Evolutionary conservation across 371 early-diverging fungal genomes (phyloP), one percentile per base, ranked within the genome.

Genomic region (Mortierella sp.): DNA sequence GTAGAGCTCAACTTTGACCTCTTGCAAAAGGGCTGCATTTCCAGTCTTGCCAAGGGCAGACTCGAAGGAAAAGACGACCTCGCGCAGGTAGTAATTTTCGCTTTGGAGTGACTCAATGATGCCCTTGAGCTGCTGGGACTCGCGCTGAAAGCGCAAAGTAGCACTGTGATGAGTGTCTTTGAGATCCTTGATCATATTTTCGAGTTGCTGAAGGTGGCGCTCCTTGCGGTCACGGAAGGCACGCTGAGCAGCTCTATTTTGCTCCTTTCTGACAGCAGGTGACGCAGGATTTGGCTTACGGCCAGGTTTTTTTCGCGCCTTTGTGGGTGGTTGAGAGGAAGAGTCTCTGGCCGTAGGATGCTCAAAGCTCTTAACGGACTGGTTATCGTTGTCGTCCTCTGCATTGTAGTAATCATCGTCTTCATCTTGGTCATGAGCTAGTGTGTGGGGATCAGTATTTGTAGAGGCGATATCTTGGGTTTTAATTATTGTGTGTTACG

Each of bases 191-290:
- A 93, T 89, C 19, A 89, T 87, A 31, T 83, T 81, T 72, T 93
- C 93, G 10, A 93, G 81, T 23, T 89, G 85, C 31, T 85, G 77
- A 22, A 93, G 71, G 63, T 93, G 91, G 10, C 86, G 82, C 72
- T 93, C 92, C 75, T 92, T 93, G 51, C 94, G 89, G 75, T 93
- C 92, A 34, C 94, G 86, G 74, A 93, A 93, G 4, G 93, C 94
- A 6, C 93, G 80, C 72, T 93, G 94, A 0, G 94, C 94, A n/a
- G 93, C 93, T 45, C 94, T 76, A 74, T 93, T 93, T 72, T 93
- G 94, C 2, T 92, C 93, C 54, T 92, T 93, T 40, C 94, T 88
- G 63, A 92, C 85, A 10, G 89, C 88, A 26, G 89, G 89, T 1
- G 88, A 89, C 6, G 88, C 86, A 32, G 88, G 90, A 42, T 88